phyloP scores from a whole-genome alignment of 768 basidiomycete species.

The Pleurotus tuber-regium region DNA sequence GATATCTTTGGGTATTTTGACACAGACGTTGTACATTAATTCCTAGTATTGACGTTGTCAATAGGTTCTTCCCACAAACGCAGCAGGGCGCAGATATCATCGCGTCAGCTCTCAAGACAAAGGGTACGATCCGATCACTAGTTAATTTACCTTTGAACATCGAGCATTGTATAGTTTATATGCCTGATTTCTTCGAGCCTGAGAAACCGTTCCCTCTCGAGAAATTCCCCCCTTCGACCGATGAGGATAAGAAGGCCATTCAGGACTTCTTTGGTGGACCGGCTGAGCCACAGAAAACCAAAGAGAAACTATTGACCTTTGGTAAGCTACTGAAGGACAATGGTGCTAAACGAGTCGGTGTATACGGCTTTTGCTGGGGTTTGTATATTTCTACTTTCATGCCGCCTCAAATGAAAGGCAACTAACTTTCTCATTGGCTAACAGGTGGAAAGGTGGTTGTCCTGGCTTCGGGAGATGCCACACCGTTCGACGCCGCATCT shows the following conservation, averaged over 20 bases:
- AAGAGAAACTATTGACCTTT: conserved; percentile 40
- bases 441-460: conserved; percentile 52
- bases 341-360: conserved; percentile 43
- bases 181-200: conserved; percentile 68
- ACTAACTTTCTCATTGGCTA: background rate
- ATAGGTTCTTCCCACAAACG: conserved; percentile 58
- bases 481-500: conserved; percentile 47
- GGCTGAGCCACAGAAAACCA: conserved; percentile 39
- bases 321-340: conserved; percentile 38
- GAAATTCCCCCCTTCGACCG: conserved; percentile 52
- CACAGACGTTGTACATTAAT: background rate
- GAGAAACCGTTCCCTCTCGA: conserved; percentile 44
- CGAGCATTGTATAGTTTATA: conserved; percentile 50
- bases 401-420: no score
- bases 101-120: conserved; percentile 46
- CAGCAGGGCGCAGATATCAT: conserved; percentile 67
- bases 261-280: conserved; percentile 58
- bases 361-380: conserved; percentile 62
- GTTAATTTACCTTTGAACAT: no score
- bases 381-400: conserved; percentile 10
- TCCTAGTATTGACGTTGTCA: background rate
- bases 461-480: conserved; percentile 33
- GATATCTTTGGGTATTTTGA: conserved; percentile 60
- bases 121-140: conserved; percentile 9
- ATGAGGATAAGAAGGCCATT: conserved; percentile 47